Percentiles rank a stretch among this genome's conserved stretches.
Conservation (phyloP, 805 yeast genomes). For the Kodamaea kaohsiungensis region DNA sequence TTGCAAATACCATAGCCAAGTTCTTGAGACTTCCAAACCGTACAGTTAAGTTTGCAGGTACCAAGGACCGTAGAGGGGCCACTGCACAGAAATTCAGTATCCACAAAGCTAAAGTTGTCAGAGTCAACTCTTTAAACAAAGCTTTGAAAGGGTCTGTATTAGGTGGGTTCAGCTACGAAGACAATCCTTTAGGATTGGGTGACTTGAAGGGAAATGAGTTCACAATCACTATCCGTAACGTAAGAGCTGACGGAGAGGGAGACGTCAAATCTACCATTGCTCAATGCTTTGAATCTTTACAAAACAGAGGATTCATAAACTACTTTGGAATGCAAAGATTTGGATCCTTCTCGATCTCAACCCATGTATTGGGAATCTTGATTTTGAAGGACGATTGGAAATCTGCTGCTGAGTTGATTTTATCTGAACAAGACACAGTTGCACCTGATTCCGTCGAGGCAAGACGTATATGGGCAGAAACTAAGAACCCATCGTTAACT, state of each 20-base stretch:
- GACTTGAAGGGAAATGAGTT: slow-evolving; percentile 90
- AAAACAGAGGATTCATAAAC: slow-evolving; percentile 78
- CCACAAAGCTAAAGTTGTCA: slow-evolving; percentile 65
- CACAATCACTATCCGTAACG: slow-evolving; percentile 79
- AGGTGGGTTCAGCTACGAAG: slow-evolving; percentile 75
- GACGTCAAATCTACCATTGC: slow-evolving; percentile 48
- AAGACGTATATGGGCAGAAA: slow-evolving; percentile 76
- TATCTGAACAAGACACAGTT: slow-evolving; percentile 84
- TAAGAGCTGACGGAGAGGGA: slow-evolving; percentile 36
- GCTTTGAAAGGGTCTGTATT: slow-evolving; percentile 75
- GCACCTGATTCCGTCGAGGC: slow-evolving; percentile 83
- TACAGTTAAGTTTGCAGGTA: slow-evolving; percentile 82
- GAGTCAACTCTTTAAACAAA: slow-evolving; percentile 75
- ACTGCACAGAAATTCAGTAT: slow-evolving; percentile 84
- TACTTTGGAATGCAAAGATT: slow-evolving; percentile 98
- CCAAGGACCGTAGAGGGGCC: slow-evolving; percentile 94
- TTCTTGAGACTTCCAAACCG: slow-evolving; percentile 74
- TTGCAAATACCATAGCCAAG: slow-evolving; percentile 71
- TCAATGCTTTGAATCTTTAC: slow-evolving; percentile 57
- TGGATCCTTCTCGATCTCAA: slow-evolving; percentile 92
- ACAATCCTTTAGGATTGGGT: slow-evolving; percentile 68
- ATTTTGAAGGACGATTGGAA: slow-evolving; percentile 76
- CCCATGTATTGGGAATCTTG: slow-evolving; percentile 80
- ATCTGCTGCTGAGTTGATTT: slow-evolving; percentile 71
- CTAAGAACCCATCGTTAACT: slow-evolving; percentile 65